Evolutionary conservation across 768 basidiomycete species (phyloP), one percentile per base, ranked within the genome.

Genomic region (Boletus patriciae): DNA sequence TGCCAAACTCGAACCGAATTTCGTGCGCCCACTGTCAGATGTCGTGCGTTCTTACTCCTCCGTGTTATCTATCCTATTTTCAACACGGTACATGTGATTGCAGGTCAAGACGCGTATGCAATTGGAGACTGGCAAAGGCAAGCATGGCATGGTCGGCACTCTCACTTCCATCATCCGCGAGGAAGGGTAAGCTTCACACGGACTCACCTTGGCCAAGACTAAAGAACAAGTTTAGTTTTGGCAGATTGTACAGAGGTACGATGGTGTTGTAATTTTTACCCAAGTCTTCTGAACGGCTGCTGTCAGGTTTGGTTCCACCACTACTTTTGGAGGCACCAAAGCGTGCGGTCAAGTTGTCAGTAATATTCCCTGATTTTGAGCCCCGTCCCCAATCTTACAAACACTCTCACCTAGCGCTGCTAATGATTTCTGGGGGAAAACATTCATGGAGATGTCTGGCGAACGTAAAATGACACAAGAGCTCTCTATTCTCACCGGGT

Each of bases 81-180:
- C 50, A 37, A 52, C 42, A 43, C 8, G 27, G 41, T 56, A 49
- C 60, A 23, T 41, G 54, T 58, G 18, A 55, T 60, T 43, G 43
- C 68, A 94, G 91, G 94, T 98, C 70, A 98, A 99, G 77, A 99
- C 97, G 21, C 91, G 97, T 27, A 95, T 98, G 86, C 97, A 99
- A 71, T 80, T 99, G n/a, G 89, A 91, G 70, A 90, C 87, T 6
- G 92, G 92, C 4, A 92, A 90, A 74, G 74, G 80, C 36, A 73
- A 82, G 44, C 78, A 83, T 55, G 91, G 94, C 7, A 82, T 98
- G 65, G 78, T 97, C 23, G 89, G 92, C 43, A 92, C 84, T 31
- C 87, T 99, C 73, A 78, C 77, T 56, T 79, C 85, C 15, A 98
- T 99, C 68, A 76, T 99, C 25, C 85, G 81, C 51, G 80, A 92